These are phyloP conservation scores for Kodamaea ohmeri DNA, from an alignment of 1,139 yeast species.

Conservation along the genomic window DNA sequence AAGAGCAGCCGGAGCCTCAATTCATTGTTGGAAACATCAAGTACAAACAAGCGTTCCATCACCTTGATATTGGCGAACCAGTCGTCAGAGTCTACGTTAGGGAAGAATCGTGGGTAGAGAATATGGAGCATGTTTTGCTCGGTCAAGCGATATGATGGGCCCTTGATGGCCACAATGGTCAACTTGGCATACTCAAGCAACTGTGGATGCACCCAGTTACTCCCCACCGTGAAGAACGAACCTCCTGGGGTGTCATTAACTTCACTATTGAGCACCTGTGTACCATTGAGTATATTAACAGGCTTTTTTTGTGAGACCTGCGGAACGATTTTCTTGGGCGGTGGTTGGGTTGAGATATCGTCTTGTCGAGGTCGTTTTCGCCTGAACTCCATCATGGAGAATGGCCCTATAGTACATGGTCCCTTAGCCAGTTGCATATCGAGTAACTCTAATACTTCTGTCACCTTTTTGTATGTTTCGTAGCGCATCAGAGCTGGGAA, in stretches of 20 bases:
- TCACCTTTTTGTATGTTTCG: slow-evolving; percentile 32
- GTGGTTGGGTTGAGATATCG: not conserved
- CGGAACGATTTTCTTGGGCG: not conserved
- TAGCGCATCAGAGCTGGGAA: slow-evolving; percentile 35
- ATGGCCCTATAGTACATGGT: slow-evolving; percentile 31
- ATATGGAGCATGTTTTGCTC: slow-evolving; percentile 48
- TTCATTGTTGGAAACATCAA: slow-evolving; percentile 12
- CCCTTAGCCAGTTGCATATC: slow-evolving; percentile 18
- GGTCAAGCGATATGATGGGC: slow-evolving; percentile 34
- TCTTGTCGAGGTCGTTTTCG: not conserved
- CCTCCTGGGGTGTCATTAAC: not conserved
- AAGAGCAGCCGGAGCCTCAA: slow-evolving; percentile 21
- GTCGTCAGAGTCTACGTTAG: slow-evolving; percentile 45
- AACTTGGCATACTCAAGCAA: slow-evolving; percentile 39
- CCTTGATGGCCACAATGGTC: slow-evolving; percentile 44
- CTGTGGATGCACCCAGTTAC: slow-evolving; percentile 37
- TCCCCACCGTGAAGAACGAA: slow-evolving; percentile 22
- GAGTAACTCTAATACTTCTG: slow-evolving; percentile 25
- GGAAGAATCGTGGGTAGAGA: slow-evolving; percentile 47
- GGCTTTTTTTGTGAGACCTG: not conserved
- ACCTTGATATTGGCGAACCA: slow-evolving; percentile 33
- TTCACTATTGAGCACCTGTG: slow-evolving; percentile 6
- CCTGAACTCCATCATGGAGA: slow-evolving; percentile 20
- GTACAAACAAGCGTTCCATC: slow-evolving; percentile 16
- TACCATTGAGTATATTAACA: slow-evolving; percentile 9